Evolutionary conservation across 1,139 yeast genomes (phyloP), one percentile per base, ranked within the genome.

Genomic region (Casaregolazyma suthepensis): DNA sequence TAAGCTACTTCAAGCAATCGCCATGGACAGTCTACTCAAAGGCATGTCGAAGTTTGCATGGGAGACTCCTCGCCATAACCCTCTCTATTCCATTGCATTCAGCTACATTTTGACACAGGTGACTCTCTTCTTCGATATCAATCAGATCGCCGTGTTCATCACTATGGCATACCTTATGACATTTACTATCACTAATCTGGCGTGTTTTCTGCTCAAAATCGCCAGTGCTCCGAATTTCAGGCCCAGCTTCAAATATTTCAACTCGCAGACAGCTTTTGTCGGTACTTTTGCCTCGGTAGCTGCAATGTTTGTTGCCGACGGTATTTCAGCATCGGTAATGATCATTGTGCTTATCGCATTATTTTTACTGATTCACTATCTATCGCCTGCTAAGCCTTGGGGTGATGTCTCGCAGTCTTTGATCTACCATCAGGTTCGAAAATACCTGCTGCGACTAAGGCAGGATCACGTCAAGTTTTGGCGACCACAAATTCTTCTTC

Each of bases 91-190:
- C 1, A 80, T 93, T 35, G 56, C 87, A 1, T 71, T 85, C 53
- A 87, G 97, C 1, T 93, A 96, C 87, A 57, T 82, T 1, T 67
- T 93, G 44, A 87, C 96, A 4, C 99, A 93, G 65, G 58, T 85
- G 6, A 91, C 93, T 57, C 73, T 93, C 38, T 82, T 93, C 65
- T 87, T 96, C 1, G 95, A 93, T 66, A 87, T 93, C 59, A 93
- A 93, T 69, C 89, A 86, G 67, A 90, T 93, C 68, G 99, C 99
- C 1, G 87, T 94, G 0, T 85, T 90, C 64, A 91, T 93, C 56
- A 91, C 98, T 1, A 90, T 93, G 97, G 96, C 99, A 0, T 93
- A 89, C 63, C 75, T 93, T 54, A 87, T 91, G 93, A 93, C 99
- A 0, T 93, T 93, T 66, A 85, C 91, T 48, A 96, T 91, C 3